A percentile compares a stretch with the other conserved stretches of the same genome.
phyloP scores from a whole-genome alignment of 179 eudicot genomes.

The Spergularia azorica region DNA sequence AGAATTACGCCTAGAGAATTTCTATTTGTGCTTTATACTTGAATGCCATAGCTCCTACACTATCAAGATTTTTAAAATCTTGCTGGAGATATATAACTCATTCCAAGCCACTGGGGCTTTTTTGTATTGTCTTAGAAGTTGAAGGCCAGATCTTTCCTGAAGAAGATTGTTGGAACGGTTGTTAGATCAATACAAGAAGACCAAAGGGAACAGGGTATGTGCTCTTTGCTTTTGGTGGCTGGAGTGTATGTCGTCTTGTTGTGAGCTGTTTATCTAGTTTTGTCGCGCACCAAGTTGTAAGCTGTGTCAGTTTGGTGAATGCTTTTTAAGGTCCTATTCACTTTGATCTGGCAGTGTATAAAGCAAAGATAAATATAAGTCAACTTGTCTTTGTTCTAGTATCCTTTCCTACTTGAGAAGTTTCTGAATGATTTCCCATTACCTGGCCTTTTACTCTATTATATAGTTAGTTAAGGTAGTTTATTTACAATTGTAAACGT shows the following conservation, averaged over 20 bases:
- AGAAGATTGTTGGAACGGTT: conserved; percentile 92
- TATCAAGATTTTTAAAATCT: neutral
- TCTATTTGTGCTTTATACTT: too few species aligned
- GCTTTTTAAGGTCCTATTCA: neutral
- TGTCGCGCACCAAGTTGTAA: neutral
- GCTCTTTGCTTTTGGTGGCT: conserved; percentile 14
- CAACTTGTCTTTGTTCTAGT: too few species aligned
- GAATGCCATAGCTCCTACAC: neutral
- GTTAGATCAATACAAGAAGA: conserved; percentile 98
- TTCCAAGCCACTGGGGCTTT: neutral
- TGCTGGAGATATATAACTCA: neutral
- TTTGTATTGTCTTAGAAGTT: conserved; percentile 49
- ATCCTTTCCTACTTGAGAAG: too few species aligned
- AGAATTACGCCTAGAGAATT: too few species aligned
- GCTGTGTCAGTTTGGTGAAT: conserved; percentile 2
- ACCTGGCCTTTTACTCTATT: too few species aligned
- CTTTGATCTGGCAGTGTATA: neutral
- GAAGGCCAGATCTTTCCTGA: conserved; percentile 80
- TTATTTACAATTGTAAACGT: too few species aligned
- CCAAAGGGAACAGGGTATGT: conserved; percentile 92
- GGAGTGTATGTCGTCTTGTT: neutral
- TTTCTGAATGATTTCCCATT: too few species aligned
- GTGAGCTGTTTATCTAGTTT: neutral
- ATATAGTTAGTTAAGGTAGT: too few species aligned
- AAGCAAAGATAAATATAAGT: neutral